A percentile compares a stretch with the other conserved stretches of the same genome.
phyloP scores from a whole-genome alignment of 2,329 filamentous ascomycete species.

The Sordariomycetes sp. region DNA sequence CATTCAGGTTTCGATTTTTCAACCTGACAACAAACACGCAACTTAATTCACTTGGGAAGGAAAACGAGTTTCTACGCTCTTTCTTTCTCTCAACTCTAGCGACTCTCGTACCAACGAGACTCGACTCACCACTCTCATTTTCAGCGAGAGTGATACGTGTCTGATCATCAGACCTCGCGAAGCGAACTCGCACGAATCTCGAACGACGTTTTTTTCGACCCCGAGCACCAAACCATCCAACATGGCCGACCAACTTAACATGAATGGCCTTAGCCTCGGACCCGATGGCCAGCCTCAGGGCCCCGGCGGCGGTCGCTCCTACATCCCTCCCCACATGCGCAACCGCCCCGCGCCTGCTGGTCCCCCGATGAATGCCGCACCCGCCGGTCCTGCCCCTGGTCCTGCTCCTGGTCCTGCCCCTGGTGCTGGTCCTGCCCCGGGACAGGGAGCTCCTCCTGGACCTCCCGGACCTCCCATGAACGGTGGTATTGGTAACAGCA shows the following conservation, averaged over 20 bases:
- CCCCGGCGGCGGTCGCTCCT: slow-evolving; percentile 43
- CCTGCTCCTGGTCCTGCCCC: slow-evolving; percentile 8
- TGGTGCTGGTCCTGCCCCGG: slow-evolving; percentile 10
- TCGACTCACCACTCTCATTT: slow-evolving; percentile 16
- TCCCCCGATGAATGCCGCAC: slow-evolving; percentile 27
- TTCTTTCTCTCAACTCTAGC: slow-evolving; percentile 6
- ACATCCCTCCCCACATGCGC: slow-evolving; percentile 81
- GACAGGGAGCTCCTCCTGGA: slow-evolving; percentile 8
- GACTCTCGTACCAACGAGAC: slow-evolving; percentile 17
- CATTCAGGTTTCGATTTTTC: slow-evolving; percentile 5
- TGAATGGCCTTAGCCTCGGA: slow-evolving; percentile 62
- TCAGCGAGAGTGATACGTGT: slow-evolving; percentile 16
- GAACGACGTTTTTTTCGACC: no score
- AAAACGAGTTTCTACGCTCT: slow-evolving; percentile 9
- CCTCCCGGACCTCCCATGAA: slow-evolving; percentile 17
- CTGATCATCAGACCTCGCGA: no score
- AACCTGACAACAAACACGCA: slow-evolving; percentile 12
- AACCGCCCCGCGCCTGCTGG: slow-evolving; percentile 36
- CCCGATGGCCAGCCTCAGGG: slow-evolving; percentile 23
- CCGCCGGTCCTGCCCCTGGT: slow-evolving; percentile 9
- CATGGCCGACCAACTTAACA: slow-evolving; percentile 81
- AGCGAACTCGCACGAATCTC: no score
- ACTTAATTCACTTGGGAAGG: slow-evolving; percentile 21
- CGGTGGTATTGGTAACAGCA: slow-evolving; percentile 54
- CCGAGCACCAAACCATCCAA: slow-evolving; percentile 23